Evolutionary conservation across 371 early-diverging fungal genomes (phyloP), one percentile per base, ranked within the genome.

Genomic region (Scutellospora calospora): DNA sequence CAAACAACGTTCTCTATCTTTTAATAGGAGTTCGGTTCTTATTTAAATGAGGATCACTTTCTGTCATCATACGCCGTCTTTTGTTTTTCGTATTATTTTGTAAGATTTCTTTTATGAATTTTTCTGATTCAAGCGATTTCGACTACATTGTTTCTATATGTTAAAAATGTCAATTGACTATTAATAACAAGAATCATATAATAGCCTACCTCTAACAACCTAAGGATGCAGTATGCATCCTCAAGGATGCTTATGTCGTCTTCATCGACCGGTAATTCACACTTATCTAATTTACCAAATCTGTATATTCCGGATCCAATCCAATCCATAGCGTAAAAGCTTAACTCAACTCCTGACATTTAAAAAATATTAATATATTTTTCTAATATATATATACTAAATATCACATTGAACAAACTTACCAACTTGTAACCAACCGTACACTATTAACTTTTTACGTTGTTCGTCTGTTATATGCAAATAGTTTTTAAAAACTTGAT

Each of bases 81-180:
- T 74, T 35, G 55, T 74, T 74, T 74, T 54, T 51, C 31, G 74
- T 74, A 54, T 74, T 74, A 54, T 74, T 33, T 54, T 57, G 73
- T 54, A 73, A 25, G 2, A 73, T 73, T 52, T 73, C 31, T 45
- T 73, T 73, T 73, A 73, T 55, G 22, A 74, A 54, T 74, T 74
- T 74, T 74, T 74, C 74, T 6, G 74, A 74, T 74, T 74, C 74
- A n/a, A 74, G 74, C 57, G 57, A 74, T 74, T 74, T 74, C 35
- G 55, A 74, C 74, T 74, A 74, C 27, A 74, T 74, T 54, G 57
- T 54, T 74, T 74, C 74, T 33, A 74, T 54, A 33, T 8, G 74
- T 74, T 74, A 74, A 74, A 25, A 72, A 38, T 52, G 66, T 31
- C 66, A n/a, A 66, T 63, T 63, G 27, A 63, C 3, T n/a, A 29